These are phyloP conservation scores for Camillea tinctor DNA, from an alignment of 2,329 filamentous ascomycete genomes.

Conservation along the genomic window DNA sequence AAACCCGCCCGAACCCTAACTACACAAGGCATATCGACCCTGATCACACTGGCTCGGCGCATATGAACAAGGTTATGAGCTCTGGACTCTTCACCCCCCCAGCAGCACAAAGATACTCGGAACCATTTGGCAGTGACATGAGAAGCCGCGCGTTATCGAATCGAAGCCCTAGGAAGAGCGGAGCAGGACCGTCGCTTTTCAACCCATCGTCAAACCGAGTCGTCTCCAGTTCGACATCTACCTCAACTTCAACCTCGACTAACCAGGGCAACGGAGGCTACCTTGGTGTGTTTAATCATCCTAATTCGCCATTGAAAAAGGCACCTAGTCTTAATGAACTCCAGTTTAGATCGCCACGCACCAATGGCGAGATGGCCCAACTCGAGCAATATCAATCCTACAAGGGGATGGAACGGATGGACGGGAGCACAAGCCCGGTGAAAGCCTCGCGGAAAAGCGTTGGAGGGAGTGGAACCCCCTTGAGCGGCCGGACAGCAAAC, in stretches of 20 bases:
- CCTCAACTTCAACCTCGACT: slow-evolving; percentile 23
- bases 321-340: slow-evolving; percentile 62
- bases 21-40: slow-evolving; percentile 73
- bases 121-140: slow-evolving; percentile 33
- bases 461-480: slow-evolving; percentile 21
- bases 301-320: slow-evolving; percentile 81
- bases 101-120: slow-evolving; percentile 29
- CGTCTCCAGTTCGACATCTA: slow-evolving; percentile 1
- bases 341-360: slow-evolving; percentile 49
- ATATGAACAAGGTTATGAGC: slow-evolving; percentile 37
- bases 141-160: slow-evolving; percentile 49
- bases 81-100: slow-evolving; percentile 45
- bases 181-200: slow-evolving; percentile 55
- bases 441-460: slow-evolving; percentile 31
- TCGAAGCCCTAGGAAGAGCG: slow-evolving; percentile 74
- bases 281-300: slow-evolving; percentile 76
- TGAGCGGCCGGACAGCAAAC: slow-evolving; percentile 15
- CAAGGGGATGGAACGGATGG: slow-evolving; percentile 12
- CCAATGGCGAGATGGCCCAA: slow-evolving; percentile 61
- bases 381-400: slow-evolving; percentile 46
- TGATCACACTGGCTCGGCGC: slow-evolving; percentile 43
- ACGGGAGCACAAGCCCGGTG: slow-evolving; percentile 28
- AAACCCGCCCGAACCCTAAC: slow-evolving; percentile 79
- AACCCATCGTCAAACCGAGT: slow-evolving; percentile 22
- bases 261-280: slow-evolving; percentile 59